Conservation (phyloP, 805 yeast species). For the Monosporozyma aerobia region DNA sequence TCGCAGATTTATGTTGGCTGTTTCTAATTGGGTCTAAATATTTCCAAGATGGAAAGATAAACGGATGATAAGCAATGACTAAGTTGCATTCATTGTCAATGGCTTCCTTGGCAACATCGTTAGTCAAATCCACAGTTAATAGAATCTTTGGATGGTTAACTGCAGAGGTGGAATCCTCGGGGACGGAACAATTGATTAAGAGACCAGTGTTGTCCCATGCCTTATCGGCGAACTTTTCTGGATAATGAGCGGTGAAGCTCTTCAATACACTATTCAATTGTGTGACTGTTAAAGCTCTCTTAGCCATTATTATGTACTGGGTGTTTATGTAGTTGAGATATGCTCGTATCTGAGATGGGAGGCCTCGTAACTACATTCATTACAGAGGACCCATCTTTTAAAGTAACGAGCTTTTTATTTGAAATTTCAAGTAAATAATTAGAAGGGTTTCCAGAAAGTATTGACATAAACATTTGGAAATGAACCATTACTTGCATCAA, state of each 20-base stretch:
- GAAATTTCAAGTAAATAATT: not conserved
- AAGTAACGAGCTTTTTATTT: not conserved
- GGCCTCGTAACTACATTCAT: not conserved
- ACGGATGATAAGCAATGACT: slow-evolving; percentile 87
- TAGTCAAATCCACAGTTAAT: slow-evolving; percentile 79
- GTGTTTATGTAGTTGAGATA: not conserved
- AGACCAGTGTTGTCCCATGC: slow-evolving; percentile 96
- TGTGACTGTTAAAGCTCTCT: slow-evolving; percentile 7
- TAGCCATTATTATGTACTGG: not conserved
- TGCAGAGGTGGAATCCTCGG: slow-evolving; percentile 11
- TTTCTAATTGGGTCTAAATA: slow-evolving; percentile 48
- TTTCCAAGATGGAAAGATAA: slow-evolving; percentile 83
- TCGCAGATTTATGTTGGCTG: slow-evolving; percentile 73
- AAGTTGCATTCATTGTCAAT: slow-evolving; percentile 43
- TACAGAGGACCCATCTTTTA: no score
- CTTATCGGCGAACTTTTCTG: slow-evolving; percentile 69
- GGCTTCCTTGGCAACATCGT: slow-evolving; percentile 80
- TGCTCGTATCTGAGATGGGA: not conserved
- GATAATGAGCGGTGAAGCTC: slow-evolving; percentile 66
- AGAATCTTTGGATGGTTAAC: slow-evolving; percentile 32
- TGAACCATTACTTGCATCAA: not conserved
- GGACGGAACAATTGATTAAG: slow-evolving; percentile 56
- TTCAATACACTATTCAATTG: slow-evolving; percentile 39
- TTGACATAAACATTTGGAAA: not conserved
- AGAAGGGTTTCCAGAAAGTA: no score